Evolutionary conservation across 2,329 filamentous ascomycete species (phyloP), one percentile per base, ranked within the genome.

Genomic region (Phaeosphaeriaceae sp.): DNA sequence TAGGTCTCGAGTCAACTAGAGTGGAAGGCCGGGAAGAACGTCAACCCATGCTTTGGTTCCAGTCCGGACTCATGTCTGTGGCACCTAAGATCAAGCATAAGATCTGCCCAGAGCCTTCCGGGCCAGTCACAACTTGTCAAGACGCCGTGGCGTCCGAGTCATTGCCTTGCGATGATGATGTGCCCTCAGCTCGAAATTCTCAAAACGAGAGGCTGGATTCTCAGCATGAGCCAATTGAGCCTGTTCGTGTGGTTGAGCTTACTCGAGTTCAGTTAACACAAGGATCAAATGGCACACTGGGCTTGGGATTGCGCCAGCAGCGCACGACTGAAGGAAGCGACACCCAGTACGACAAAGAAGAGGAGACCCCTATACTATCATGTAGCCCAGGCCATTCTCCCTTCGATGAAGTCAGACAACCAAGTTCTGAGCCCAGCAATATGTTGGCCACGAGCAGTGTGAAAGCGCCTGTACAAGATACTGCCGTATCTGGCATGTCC

Each of bases 31-130:
- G 20, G 3, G 27, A 21, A 13, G 27, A 48, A 5, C 15, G 22
- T 10, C 9, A 10, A 3, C 15, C 46, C 13, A 2, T 45, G 21
- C 42, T 48, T 20, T 59, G 55, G 57, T 61, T 59, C 41, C 11
- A 57, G 21, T 41, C 54, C 5, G 41, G 47, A 7, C 51, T 54
- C 5, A 22, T 53, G 3, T 46, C 53, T 11, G 27, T 40, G 4
- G 48, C 45, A n/a, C 53, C 49, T 13, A 50, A 42, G 13, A 54
- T 53, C 17, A 45, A 20, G 11, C 50, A 44, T 33, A 53, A 24
- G 52, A 22, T 57, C 48, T 13, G 48, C 48, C 27, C n/a, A 15
- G 47, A 49, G 15, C 15, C n/a, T 11, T 44, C 31, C 13, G 31
- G 6, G 15, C 6, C 31, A 11, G 31, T 11, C 31, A 13, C 15